These are phyloP conservation scores for Paulownia fortunei DNA, from an alignment of 257 asterid genomes.

Conservation along the genomic window DNA sequence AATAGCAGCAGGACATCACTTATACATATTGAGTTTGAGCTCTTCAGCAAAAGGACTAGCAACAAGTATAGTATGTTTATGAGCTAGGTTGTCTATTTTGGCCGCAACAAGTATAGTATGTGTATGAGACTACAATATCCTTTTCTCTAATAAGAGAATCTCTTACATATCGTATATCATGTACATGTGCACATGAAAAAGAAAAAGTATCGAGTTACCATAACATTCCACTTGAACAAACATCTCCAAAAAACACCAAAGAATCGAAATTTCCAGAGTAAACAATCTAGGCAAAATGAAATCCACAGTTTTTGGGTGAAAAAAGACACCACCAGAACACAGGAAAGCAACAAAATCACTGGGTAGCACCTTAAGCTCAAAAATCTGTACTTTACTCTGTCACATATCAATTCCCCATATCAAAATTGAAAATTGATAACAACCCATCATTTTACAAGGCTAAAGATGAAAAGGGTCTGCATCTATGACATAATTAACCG, in stretches of 20 bases:
- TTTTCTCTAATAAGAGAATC: constrained; percentile 22
- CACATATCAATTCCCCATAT: constrained; percentile 25
- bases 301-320: background rate
- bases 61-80: too few species aligned
- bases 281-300: background rate
- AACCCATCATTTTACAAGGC: background rate
- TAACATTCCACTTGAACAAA: constrained; percentile 12
- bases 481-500: constrained; percentile 20
- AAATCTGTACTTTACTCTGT: background rate
- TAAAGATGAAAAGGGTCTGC: constrained; percentile 17
- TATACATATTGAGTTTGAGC: background rate
- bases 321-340: constrained; percentile 2
- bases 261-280: background rate
- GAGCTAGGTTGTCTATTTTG: background rate
- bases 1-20: background rate
- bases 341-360: background rate
- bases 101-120: background rate
- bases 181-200: background rate
- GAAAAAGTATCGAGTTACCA: background rate
- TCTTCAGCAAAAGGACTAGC: constrained; percentile 13
- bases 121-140: background rate
- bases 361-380: constrained; percentile 12
- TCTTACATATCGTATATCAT: constrained; percentile 1
- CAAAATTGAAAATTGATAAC: constrained; percentile 13
- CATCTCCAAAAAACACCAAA: background rate